phyloP scores from a whole-genome alignment of 257 asterid species.

The Thymus quinquecostatus region DNA sequence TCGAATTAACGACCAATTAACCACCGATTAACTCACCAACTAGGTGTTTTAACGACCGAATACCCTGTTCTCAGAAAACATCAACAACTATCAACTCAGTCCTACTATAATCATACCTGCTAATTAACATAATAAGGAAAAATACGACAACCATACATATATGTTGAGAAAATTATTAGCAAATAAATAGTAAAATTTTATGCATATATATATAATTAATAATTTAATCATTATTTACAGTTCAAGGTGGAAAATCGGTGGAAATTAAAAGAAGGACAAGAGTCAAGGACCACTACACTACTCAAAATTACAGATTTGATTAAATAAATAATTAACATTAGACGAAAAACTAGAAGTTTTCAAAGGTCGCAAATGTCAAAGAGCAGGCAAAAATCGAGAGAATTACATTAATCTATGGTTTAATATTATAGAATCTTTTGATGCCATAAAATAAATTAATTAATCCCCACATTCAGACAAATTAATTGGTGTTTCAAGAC shows the following conservation, averaged over 20 bases:
- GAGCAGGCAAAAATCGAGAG: conserved; percentile 40
- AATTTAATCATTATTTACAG: background rate
- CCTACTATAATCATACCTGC: too few species aligned
- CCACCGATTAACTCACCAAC: too few species aligned
- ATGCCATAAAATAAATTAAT: conserved; percentile 31
- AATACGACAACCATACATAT: too few species aligned
- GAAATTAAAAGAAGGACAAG: background rate
- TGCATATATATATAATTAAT: too few species aligned
- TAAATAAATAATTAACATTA: background rate
- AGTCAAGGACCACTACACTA: conserved; percentile 16
- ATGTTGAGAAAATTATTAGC: too few species aligned
- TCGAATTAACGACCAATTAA: too few species aligned
- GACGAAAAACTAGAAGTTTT: conserved; percentile 18
- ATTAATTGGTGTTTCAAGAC: conserved; percentile 52
- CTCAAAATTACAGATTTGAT: conserved; percentile 12
- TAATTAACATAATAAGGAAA: too few species aligned
- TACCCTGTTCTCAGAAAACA: too few species aligned
- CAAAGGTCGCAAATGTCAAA: conserved; percentile 46
- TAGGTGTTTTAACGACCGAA: too few species aligned
- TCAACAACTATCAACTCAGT: too few species aligned
- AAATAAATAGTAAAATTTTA: too few species aligned
- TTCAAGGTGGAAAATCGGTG: background rate
- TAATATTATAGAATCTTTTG: conserved; percentile 45
- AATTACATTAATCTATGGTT: conserved; percentile 32
- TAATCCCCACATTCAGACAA: conserved; percentile 26